Percentiles rank a stretch among this genome's conserved stretches.
These are phyloP conservation scores for Bidens hawaiensis DNA, from an alignment of 140 eudicot species.

Conservation along the genomic window DNA sequence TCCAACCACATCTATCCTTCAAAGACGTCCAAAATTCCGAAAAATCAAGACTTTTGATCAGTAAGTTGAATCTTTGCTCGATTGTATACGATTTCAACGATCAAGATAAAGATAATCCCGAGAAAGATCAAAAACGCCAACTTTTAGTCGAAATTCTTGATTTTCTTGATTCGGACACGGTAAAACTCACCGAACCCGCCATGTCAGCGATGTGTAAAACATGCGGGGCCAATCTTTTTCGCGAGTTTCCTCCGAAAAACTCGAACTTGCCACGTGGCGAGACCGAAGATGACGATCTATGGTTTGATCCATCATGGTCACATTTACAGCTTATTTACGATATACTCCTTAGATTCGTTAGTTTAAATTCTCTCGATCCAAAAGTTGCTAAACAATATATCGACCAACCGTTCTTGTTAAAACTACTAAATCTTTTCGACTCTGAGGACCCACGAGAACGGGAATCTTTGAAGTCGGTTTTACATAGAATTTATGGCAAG, in stretches of 20 bases:
- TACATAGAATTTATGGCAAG: conserved; percentile 64
- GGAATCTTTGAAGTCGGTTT: conserved; percentile 55
- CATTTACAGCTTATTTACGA: conserved; percentile 72
- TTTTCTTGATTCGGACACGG: conserved; percentile 44
- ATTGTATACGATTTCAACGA: conserved; percentile 47
- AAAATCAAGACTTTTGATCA: conserved; percentile 45
- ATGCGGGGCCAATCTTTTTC: conserved; percentile 56
- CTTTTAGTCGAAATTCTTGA: conserved; percentile 52
- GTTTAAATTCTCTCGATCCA: conserved; percentile 43
- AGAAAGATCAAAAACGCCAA: conserved; percentile 59
- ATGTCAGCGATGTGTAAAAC: conserved; percentile 56
- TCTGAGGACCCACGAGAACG: conserved; percentile 76
- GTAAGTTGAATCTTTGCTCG: conserved; percentile 63
- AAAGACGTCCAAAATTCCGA: conserved; percentile 64
- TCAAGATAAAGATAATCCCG: conserved; percentile 39
- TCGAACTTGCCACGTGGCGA: conserved; percentile 46
- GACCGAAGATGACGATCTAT: conserved; percentile 53
- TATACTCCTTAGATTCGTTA: conserved; percentile 51
- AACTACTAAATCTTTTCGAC: conserved; percentile 50
- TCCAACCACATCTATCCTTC: conserved; percentile 58
- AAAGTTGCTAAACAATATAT: conserved; percentile 57
- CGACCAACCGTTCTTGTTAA: conserved; percentile 49
- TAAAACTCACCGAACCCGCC: conserved; percentile 51
- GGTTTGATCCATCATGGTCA: conserved; percentile 74
- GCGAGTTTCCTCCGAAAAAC: conserved; percentile 63